Evolutionary conservation across 768 basidiomycete species (phyloP).

Genomic region (Panaeolus cyanescens): DNA sequence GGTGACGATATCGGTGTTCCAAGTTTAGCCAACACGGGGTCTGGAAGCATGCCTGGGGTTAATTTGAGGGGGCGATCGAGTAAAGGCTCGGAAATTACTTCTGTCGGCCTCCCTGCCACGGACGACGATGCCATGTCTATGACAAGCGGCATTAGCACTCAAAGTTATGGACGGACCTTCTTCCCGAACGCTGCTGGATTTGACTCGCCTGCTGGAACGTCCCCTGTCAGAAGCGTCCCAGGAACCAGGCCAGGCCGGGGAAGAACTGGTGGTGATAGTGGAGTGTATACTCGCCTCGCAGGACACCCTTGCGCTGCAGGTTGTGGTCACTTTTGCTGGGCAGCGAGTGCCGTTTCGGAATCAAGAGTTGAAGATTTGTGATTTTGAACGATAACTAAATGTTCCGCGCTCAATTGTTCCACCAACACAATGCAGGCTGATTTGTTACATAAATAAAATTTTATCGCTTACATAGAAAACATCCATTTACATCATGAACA

Average conservation of each 20-base stretch:
- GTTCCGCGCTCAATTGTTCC: too few species aligned
- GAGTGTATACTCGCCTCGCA: constrained; percentile 25
- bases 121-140: constrained; percentile 13
- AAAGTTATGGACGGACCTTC: background rate
- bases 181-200: background rate
- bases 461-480: too few species aligned
- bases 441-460: too few species aligned
- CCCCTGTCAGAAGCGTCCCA: constrained; percentile 10
- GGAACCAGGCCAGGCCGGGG: background rate
- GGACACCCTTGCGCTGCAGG: constrained; percentile 79
- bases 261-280: background rate
- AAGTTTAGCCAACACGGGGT: constrained; percentile 11
- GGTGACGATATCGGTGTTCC: constrained; percentile 25
- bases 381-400: too few species aligned
- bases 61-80: background rate
- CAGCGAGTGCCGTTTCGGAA: constrained; percentile 29
- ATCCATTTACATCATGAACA: too few species aligned
- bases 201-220: background rate
- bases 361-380: constrained; percentile 11
- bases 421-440: too few species aligned
- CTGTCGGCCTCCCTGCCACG: background rate
- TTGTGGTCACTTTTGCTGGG: constrained; percentile 85
- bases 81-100: background rate
- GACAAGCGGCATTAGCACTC: constrained; percentile 5
- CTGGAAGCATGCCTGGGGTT: background rate